phyloP scores from a whole-genome alignment of 139 green algal species.

The Penium margaritaceum region DNA sequence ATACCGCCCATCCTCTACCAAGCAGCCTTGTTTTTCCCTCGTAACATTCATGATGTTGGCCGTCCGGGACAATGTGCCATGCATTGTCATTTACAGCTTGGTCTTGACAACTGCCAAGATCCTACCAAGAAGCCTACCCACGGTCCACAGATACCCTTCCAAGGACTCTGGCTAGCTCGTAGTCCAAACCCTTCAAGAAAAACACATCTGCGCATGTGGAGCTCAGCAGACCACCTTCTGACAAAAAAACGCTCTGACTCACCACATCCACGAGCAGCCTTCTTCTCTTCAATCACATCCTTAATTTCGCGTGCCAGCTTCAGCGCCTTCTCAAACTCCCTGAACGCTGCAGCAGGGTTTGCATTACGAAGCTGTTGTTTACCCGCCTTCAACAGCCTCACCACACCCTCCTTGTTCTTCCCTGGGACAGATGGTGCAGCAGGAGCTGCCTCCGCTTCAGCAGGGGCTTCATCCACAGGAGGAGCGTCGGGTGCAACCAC shows the following conservation, averaged over 20 bases:
- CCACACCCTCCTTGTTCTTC: not conserved
- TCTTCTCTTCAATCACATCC: slow-evolving; percentile 43
- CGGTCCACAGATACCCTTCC: not conserved
- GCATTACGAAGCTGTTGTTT: slow-evolving; percentile 32
- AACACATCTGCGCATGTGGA: not conserved
- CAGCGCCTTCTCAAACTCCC: slow-evolving; percentile 38
- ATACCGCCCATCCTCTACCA: not conserved
- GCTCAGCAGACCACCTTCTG: not conserved
- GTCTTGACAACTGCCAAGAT: too few species aligned
- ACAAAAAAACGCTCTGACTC: too few species aligned
- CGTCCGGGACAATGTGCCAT: too few species aligned
- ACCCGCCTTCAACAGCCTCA: slow-evolving; percentile 23
- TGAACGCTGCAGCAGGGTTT: not conserved
- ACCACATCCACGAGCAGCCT: slow-evolving; percentile 39
- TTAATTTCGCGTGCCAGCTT: slow-evolving; percentile 11
- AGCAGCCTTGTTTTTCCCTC: too few species aligned
- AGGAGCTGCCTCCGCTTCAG: not conserved
- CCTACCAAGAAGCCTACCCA: not conserved
- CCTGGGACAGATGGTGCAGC: too few species aligned
- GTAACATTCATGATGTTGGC: too few species aligned
- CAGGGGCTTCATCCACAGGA: not conserved
- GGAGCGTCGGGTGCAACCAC: not conserved
- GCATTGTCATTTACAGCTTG: not conserved
- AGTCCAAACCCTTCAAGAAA: not conserved
- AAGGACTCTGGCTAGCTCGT: not conserved